A percentile compares a stretch with the other conserved stretches of the same genome.
These are phyloP conservation scores for Fusarium tupiense DNA, from an alignment of 2,329 filamentous ascomycete species.

Conservation along the genomic window DNA sequence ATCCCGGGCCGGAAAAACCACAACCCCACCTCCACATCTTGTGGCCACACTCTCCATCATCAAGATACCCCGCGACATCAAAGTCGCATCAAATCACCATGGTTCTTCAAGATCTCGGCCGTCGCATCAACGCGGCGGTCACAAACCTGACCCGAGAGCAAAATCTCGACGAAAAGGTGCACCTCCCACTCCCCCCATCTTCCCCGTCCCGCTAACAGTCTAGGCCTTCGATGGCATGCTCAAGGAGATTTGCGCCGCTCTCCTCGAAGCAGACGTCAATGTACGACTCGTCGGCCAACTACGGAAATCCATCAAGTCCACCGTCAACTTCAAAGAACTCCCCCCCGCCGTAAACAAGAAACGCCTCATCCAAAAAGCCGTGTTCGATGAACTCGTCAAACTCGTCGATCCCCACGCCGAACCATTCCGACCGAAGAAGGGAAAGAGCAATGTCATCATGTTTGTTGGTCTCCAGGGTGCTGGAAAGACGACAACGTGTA, in stretches of 20 bases:
- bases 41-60: slow-evolving; percentile 37
- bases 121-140: slow-evolving; percentile 97
- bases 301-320: slow-evolving; percentile 88
- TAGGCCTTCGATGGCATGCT: slow-evolving; percentile 97
- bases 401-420: slow-evolving; percentile 96
- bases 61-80: slow-evolving; percentile 40
- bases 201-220: slow-evolving; percentile 18
- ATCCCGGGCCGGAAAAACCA: slow-evolving; percentile 27
- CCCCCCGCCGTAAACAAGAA: slow-evolving; percentile 97
- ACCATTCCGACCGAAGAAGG: slow-evolving; percentile 96
- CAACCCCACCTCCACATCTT: slow-evolving; percentile 35
- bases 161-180: slow-evolving; percentile 95
- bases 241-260: slow-evolving; percentile 95
- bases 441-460: slow-evolving; percentile 97
- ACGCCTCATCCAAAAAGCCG: slow-evolving; percentile 95
- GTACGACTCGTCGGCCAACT: slow-evolving; percentile 91
- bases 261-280: slow-evolving; percentile 97
- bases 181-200: slow-evolving; percentile 26
- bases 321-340: slow-evolving; percentile 95
- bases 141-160: slow-evolving; percentile 90
- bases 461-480: slow-evolving; percentile 98
- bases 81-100: slow-evolving; percentile 60
- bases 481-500: slow-evolving; percentile 98
- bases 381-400: slow-evolving; percentile 95
- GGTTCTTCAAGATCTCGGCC: slow-evolving; percentile 98